Evolutionary conservation across 768 basidiomycete species (phyloP), one percentile per base, ranked within the genome.

Genomic region (Rhodotorula sphaerocarpa): DNA sequence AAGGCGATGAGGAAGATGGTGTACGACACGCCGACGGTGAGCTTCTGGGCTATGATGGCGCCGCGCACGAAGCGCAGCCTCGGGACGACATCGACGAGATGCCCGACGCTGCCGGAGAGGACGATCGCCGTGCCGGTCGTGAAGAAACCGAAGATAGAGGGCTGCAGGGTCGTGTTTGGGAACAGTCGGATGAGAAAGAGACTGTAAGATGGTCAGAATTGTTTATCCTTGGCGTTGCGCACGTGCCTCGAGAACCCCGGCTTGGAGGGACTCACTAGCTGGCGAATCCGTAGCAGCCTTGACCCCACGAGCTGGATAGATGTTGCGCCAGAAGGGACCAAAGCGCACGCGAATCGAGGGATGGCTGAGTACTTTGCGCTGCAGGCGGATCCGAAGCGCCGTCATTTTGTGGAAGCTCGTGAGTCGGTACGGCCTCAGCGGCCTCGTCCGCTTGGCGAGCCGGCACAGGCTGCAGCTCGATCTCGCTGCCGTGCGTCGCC

Each of bases 111-210:
- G 16, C 78, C 75, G 12, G 79, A 77, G 57, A 80, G 71, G 1
- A 81, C 6, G 21, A 80, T 77, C 1, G 76, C 77, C 0, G 74
- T 41, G 33, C 73, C 74, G 0, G 79, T 79, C 14, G 75, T 76
- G 39, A 75, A 69, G 63, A 82, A 80, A 0, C 80, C 81, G 61
- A 77, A 79, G 21, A 81, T 71, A 2, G 81, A 80, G 0, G 80
- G 77, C 2, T 80, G 80, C 1, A 82, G 72, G 5, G 81, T 74
- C 0, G 80, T 79, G 31, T 72, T 65, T 10, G 77, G 77, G 72
- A 79, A 81, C 25, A 78, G 66, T 3, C 70, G 71, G 55, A 80
- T 75, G 34, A 81, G 74, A 64, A 76, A 78, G 20, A 81, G 73
- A 63, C 36, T 39, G 36, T n/a, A n/a, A n/a, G n/a, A n/a, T 18